Base-by-base conservation (phyloP, 2,329 filamentous ascomycete species). In the Trichoderma hamatum region DNA sequence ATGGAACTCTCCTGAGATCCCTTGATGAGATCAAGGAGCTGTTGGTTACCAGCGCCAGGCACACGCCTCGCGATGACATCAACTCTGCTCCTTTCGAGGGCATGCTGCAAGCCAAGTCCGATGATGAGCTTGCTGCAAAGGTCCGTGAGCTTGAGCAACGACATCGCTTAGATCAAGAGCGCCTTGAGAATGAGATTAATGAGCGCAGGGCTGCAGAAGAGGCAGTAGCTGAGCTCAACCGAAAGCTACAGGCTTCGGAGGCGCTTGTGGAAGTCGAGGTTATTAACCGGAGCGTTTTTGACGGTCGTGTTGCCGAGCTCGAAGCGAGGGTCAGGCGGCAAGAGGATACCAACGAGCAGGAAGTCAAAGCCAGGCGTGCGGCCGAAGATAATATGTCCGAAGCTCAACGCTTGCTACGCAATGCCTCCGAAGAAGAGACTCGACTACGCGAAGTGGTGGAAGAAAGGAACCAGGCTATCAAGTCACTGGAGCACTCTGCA, bases 331-430 rank as follows among this genome's bases (percentile, higher is more conserved):
- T 93, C 56, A 85, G 86, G 70, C 80, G 86, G 11, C 87, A 90
- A 43, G 89, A 93, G 72, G 83, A 84, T 43, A 85, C 86, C 68
- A 86, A 85, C 1, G 90, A 93, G 71, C 81, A 87, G 64, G 90
- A 94, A 74, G 81, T 90, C 70, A 82, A 85, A 55, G 80, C 81
- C 59, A 88, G 91, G 69, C 86, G 90, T 66, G 84, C 88, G 39
- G 89, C 90, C 1, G 91, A 94, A 76, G 92, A 94, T 75, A 87
- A 88, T 70, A 82, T 93, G 16, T 86, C 89, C 5, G 91, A 94
- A 75, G 84, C 89, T n/a, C 90, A 94, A 78, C 85, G 89, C 67
- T 84, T 90, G 26, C 84, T 93, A 30, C 86, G 88, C 69, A 85
- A 89, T 71, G 87, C 90, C 5, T 87, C 90, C n/a, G 90, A 93